Conservation (phyloP, 352 stramenopile genomes). For the Globisporangium solare region DNA sequence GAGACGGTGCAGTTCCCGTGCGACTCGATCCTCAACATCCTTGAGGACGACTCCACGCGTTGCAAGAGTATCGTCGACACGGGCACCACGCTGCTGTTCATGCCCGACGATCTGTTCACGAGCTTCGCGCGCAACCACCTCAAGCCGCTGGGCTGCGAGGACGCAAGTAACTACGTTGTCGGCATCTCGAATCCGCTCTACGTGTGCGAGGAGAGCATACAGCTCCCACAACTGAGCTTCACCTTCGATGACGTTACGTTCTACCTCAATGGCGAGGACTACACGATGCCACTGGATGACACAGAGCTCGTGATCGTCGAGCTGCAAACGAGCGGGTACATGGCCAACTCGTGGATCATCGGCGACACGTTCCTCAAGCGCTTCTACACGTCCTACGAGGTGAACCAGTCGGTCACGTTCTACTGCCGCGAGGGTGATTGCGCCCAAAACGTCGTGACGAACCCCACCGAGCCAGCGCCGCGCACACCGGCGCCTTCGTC, state of each 20-base stretch:
- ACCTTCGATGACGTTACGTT: constrained; percentile 57
- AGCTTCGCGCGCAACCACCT: constrained; percentile 42
- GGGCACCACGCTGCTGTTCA: constrained; percentile 32
- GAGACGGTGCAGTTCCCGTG: constrained; percentile 2
- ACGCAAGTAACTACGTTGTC: not conserved
- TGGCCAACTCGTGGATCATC: constrained; percentile 62
- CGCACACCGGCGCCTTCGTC: constrained; percentile 2
- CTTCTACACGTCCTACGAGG: constrained; percentile 67
- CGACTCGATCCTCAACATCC: not conserved
- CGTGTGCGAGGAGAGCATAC: constrained; percentile 39
- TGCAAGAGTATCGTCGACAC: constrained; percentile 35
- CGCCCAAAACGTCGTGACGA: constrained; percentile 16
- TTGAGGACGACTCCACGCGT: constrained; percentile 1
- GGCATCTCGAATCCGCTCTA: constrained; percentile 31
- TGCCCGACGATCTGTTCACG: constrained; percentile 24
- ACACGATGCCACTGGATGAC: constrained; percentile 31
- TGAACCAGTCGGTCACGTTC: constrained; percentile 57
- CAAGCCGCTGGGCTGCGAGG: constrained; percentile 25
- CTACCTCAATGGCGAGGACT: constrained; percentile 54
- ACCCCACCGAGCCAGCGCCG: constrained; percentile 3
- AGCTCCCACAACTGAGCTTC: constrained; percentile 46
- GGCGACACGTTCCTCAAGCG: constrained; percentile 70
- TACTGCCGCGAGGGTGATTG: constrained; percentile 57
- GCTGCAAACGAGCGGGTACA: constrained; percentile 23
- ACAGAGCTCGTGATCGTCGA: constrained; percentile 29